Base-by-base conservation (phyloP, 352 stramenopile genomes). In the Globisporangium cederbergense region DNA sequence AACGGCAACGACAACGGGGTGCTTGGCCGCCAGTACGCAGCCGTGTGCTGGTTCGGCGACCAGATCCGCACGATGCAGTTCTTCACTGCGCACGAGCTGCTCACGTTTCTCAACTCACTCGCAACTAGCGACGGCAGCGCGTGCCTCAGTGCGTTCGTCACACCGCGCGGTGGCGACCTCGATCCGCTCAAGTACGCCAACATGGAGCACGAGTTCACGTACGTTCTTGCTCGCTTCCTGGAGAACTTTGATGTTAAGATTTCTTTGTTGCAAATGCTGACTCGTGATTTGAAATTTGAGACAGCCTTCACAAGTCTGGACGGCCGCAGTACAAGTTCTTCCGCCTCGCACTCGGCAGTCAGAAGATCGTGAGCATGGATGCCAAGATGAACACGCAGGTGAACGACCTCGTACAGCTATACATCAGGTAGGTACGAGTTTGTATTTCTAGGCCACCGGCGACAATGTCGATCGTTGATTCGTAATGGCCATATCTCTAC, bases 191-290 rank as follows among this genome's bases (percentile, higher is more conserved):
- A 75, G 36, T 94, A 88, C 52, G 82, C 81, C 20, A 94, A 90
- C 46, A 71, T 91, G 28, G 83, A 94, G 67, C 76, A 91, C 45
- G 80, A 93, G n/a, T 90, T 79, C 68, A 77, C 64, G 83, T 94
- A 76, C 64, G 73, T 73, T 73, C 68, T 25, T 43, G 34, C 13
- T 47, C 46, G 43, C 38, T 60, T 9, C 22, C 52, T 51, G 36
- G 11, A 42, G 9, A 14, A 16, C 36, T 14, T 11, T 42, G 9
- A 0, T 42, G 36, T 51, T 52, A 22, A 61, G 13, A 16, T 4
- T 42, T 57, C 8, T 4, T 14, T 42, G 36, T 4, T 14, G 18
- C 20, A 6, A 14, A 32, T 22, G 13, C 28, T 49, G 20, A 30
- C 8, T 36, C 32, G 7, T 36, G 32, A 10, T 38, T 9, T 28